A percentile compares a stretch with the other conserved stretches of the same genome.
Conservation (phyloP, 2,329 filamentous ascomycete species). For the Phyllosticta paracitricarpa region DNA sequence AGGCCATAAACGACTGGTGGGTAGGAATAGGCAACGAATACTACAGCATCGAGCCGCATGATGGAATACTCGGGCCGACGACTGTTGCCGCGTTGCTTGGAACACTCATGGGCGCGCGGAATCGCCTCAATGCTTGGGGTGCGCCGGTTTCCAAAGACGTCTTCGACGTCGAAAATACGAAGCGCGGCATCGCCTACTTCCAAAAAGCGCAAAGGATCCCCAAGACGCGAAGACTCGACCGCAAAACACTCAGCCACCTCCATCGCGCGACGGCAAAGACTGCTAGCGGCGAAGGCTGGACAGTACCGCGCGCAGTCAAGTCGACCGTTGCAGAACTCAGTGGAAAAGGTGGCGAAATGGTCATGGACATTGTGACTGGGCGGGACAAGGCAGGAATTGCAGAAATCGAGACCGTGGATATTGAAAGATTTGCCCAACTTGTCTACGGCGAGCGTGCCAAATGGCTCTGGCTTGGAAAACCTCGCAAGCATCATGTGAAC, state of each 20-base stretch:
- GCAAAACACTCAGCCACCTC: constrained; percentile 69
- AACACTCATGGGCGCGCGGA: constrained; percentile 79
- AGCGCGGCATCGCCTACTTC: constrained; percentile 76
- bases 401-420: constrained; percentile 84
- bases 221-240: constrained; percentile 68
- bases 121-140: constrained; percentile 74
- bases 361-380: constrained; percentile 82
- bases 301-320: constrained; percentile 87
- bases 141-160: constrained; percentile 82
- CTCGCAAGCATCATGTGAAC: constrained; percentile 48
- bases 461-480: constrained; percentile 92
- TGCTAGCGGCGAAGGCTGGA: constrained; percentile 81
- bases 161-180: constrained; percentile 75
- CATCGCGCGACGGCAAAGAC: constrained; percentile 83
- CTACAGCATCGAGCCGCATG: constrained; percentile 84
- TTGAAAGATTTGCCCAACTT: constrained; percentile 71
- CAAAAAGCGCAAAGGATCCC: constrained; percentile 81
- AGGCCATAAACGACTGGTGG: constrained; percentile 91
- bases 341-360: constrained; percentile 86
- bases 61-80: constrained; percentile 84
- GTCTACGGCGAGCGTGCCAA: constrained; percentile 75
- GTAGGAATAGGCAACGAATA: constrained; percentile 83
- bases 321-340: constrained; percentile 89
- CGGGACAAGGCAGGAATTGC: constrained; percentile 82
- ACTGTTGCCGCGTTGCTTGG: constrained; percentile 83